A percentile compares a stretch with the other conserved stretches of the same genome.
phyloP scores from a whole-genome alignment of 2,329 filamentous ascomycete species.

The Epichloe sibirici region DNA sequence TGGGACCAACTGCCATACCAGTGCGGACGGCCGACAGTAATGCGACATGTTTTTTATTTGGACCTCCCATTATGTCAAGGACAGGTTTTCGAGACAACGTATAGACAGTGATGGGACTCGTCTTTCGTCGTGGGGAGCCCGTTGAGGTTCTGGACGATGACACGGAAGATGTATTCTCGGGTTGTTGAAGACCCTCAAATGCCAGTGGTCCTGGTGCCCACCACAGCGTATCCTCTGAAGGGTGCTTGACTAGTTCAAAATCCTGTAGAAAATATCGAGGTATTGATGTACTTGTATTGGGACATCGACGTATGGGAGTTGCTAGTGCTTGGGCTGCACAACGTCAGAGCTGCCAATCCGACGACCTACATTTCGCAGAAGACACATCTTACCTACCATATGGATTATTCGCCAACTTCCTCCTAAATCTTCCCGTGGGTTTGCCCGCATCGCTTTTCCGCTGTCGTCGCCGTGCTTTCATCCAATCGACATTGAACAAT shows the following conservation, averaged over 20 bases:
- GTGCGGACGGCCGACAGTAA: slow-evolving; percentile 12
- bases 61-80: slow-evolving; percentile 14
- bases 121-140: background rate
- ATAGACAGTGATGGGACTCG: slow-evolving; percentile 16
- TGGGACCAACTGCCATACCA: slow-evolving; percentile 15
- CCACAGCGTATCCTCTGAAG: slow-evolving; percentile 40
- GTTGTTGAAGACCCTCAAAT: slow-evolving; percentile 16
- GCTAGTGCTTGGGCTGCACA: slow-evolving; percentile 48
- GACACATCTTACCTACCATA: slow-evolving; percentile 49
- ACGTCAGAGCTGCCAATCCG: slow-evolving; percentile 8
- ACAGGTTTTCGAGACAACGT: slow-evolving; percentile 17
- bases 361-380: too few species aligned
- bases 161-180: background rate
- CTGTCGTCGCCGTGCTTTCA: slow-evolving; percentile 30
- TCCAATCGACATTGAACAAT: slow-evolving; percentile 38
- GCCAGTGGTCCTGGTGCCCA: slow-evolving; percentile 37
- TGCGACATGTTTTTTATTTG: slow-evolving; percentile 8
- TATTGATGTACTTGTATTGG: slow-evolving; percentile 32
- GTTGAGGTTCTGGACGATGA: background rate
- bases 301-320: slow-evolving; percentile 45
- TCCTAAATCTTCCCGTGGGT: slow-evolving; percentile 36
- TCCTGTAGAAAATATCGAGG: slow-evolving; percentile 52
- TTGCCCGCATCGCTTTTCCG: slow-evolving; percentile 24
- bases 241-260: slow-evolving; percentile 44
- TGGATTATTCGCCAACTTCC: slow-evolving; percentile 46